These are phyloP conservation scores for Symbiodinium pilosum DNA, from an alignment of 73 alveolate genomes.

Conservation along the genomic window DNA sequence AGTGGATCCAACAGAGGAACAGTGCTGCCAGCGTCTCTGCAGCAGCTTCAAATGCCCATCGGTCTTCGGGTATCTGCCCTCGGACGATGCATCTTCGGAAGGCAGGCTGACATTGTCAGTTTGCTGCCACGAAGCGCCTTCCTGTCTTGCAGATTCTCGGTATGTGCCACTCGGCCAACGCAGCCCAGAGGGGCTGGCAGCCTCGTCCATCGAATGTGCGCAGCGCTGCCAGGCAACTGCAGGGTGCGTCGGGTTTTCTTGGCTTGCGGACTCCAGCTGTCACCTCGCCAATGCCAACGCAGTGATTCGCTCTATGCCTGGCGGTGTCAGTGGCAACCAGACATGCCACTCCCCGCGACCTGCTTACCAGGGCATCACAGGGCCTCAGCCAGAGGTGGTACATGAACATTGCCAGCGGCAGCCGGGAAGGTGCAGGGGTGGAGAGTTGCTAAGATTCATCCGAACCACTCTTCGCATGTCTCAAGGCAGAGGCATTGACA, in stretches of 20 bases:
- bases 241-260: background rate
- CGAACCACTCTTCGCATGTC: no score
- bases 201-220: background rate
- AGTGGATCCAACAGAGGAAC: background rate
- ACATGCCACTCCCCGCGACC: background rate
- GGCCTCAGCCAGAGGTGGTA: background rate
- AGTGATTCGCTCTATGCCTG: background rate
- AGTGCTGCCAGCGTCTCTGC: conserved; percentile 1
- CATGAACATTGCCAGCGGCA: background rate
- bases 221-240: background rate
- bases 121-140: background rate
- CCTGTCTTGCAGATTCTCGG: background rate
- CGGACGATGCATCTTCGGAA: background rate
- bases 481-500: no score
- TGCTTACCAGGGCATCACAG: background rate
- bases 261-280: conserved; percentile 2
- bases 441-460: no score
- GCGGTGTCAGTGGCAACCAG: background rate
- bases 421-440: background rate
- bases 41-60: background rate
- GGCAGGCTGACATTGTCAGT: background rate
- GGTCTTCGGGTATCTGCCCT: background rate
- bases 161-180: background rate
- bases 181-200: background rate
- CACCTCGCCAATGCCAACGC: background rate